Percentiles rank a stretch among this genome's conserved stretches.
These are phyloP conservation scores for Hibiscus mutabilis DNA, from an alignment of 345 rosid species.

Conservation along the genomic window DNA sequence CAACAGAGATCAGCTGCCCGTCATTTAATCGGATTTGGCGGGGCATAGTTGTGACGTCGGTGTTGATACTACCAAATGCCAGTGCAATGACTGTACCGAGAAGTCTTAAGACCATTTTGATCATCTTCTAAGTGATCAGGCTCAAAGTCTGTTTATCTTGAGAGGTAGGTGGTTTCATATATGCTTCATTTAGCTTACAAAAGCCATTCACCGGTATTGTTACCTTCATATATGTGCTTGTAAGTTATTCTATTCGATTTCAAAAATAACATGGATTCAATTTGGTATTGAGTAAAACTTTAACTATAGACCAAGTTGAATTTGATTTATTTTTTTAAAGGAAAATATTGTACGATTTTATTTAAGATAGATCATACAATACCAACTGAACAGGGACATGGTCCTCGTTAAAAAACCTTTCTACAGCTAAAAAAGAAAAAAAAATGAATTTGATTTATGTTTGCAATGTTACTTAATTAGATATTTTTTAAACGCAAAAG, in stretches of 20 bases:
- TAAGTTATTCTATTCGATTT: not conserved
- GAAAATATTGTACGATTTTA: no score
- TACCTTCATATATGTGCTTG: not conserved
- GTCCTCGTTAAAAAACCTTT: no score
- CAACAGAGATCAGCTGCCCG: not conserved
- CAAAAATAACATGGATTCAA: not conserved
- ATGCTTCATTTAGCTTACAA: no score
- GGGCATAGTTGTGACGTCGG: not conserved
- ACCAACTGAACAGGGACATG: no score
- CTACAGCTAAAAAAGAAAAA: no score
- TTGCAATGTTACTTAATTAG: no score
- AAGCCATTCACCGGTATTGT: not conserved
- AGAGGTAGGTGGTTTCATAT: not conserved
- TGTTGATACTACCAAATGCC: not conserved
- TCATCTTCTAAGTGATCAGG: constrained; percentile 1
- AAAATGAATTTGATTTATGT: no score
- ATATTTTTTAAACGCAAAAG: no score
- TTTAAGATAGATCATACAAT: no score
- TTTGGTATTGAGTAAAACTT: not conserved
- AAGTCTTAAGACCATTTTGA: not conserved
- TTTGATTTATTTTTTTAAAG: no score
- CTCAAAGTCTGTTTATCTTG: not conserved
- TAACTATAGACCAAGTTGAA: no score
- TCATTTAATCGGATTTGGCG: no score
- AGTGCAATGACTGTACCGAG: not conserved